Evolutionary conservation across 208 protist species (phyloP), one percentile per base, ranked within the genome.

Genomic region (Leishmania guyanensis): DNA sequence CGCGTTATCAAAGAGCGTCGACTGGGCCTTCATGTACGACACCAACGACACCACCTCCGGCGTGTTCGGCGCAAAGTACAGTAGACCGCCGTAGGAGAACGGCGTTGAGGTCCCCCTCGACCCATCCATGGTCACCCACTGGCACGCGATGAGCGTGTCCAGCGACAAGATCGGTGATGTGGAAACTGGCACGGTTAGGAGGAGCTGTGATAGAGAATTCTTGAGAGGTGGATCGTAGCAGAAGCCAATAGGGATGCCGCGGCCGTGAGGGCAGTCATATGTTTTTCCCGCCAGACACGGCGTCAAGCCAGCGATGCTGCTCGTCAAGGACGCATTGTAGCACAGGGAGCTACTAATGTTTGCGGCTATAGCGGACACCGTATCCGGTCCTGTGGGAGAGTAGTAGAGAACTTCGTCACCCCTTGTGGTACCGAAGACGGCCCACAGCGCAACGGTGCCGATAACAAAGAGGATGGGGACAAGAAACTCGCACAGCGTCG

Each of bases 381-480:
- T 22, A 9, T 20, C 51, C 22, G 71, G 51, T 29, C 39, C 66
- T 16, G 54, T 51, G 6, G 86, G 9, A 60, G 64, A 43, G 58
- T 80, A 90, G 80, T 87, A 91, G 14, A 29, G 0, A 10, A 8
- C 71, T 2, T 64, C 85, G 5, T 43, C 48, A 33, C 66, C 53
- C 1, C 36, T 39, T 22, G 50, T 51, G 46, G 54, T 79, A 72
- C 85, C 86, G 54, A 87, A 88, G 68, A 89, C 71, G 39, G 46
- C 70, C 86, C 88, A 94, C 20, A 95, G 75, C 6, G 84, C 54
- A 26, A 94, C 79, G 5, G 86, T 79, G 48, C 84, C 86, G 36
- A 92, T 33, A 36, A 94, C 86, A 69, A 95, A 93, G n/a, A 94
- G 26, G 80, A 95, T 90, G 10, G 92, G 90, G 33, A 93, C 88